A percentile compares a stretch with the other conserved stretches of the same genome.
phyloP scores from a whole-genome alignment of 768 basidiomycete species.

The Piloderma croceum region DNA sequence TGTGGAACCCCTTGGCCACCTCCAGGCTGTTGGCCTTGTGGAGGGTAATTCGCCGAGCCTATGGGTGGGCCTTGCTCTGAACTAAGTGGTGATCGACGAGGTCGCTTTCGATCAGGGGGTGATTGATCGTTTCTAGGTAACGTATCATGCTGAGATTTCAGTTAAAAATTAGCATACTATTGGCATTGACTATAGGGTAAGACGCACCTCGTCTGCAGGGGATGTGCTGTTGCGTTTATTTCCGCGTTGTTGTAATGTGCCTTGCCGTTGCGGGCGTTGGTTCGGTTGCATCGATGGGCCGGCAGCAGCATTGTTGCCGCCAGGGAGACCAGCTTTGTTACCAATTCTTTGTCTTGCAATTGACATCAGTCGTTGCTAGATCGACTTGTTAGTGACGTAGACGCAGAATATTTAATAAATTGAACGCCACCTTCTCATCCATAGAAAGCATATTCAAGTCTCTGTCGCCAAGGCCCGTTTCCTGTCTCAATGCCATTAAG shows the following conservation, averaged over 20 bases:
- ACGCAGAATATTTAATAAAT: no score
- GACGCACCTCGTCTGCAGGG: constrained; percentile 53
- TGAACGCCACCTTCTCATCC: constrained; percentile 70
- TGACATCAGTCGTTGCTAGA: no score
- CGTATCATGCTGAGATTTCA: constrained; percentile 36
- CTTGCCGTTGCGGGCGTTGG: constrained; percentile 20
- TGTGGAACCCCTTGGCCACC: constrained; percentile 27
- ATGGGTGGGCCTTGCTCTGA: constrained; percentile 39
- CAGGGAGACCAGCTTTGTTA: constrained; percentile 24
- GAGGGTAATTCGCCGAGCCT: constrained; percentile 28
- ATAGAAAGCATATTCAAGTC: constrained; percentile 36
- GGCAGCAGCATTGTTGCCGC: constrained; percentile 33
- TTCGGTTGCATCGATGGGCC: constrained; percentile 35
- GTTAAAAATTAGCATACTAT: constrained; percentile 3
- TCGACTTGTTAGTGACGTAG: no score
- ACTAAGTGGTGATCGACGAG: constrained; percentile 42
- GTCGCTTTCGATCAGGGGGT: constrained; percentile 52
- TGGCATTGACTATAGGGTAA: constrained; percentile 3
- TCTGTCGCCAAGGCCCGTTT: constrained; percentile 42
- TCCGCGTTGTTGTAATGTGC: constrained; percentile 16
- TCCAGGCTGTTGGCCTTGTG: constrained; percentile 29
- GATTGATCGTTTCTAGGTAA: constrained; percentile 47
- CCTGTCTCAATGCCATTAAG: constrained; percentile 35
- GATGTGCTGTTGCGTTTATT: constrained; percentile 57
- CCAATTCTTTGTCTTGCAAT: constrained; percentile 16